A percentile compares a stretch with the other conserved stretches of the same genome.
Evolutionary conservation across 2,329 filamentous ascomycete genomes (phyloP).

Genomic region (Tolypocladium endophyticum): DNA sequence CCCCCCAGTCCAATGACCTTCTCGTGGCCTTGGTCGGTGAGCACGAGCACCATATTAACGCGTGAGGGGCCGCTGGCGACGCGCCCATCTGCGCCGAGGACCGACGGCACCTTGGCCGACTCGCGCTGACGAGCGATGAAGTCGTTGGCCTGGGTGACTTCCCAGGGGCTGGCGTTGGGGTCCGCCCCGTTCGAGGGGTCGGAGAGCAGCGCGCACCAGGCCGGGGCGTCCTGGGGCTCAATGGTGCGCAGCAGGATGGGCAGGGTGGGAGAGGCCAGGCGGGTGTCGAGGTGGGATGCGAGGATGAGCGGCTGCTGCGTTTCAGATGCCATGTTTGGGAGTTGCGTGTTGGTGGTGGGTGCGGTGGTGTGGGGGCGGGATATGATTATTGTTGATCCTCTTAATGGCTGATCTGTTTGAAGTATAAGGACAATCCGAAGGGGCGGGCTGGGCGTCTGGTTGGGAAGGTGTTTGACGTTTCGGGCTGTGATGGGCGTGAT

Average conservation of each 20-base stretch:
- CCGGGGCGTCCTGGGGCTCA: slow-evolving; percentile 8
- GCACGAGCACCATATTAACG: slow-evolving; percentile 14
- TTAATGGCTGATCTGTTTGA: neutral
- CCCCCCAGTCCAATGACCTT: slow-evolving; percentile 16
- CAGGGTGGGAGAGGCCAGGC: slow-evolving; percentile 10
- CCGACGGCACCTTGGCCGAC: slow-evolving; percentile 14
- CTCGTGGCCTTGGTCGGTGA: neutral
- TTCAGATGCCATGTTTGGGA: neutral
- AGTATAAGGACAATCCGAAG: neutral
- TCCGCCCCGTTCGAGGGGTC: slow-evolving; percentile 8
- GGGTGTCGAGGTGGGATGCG: slow-evolving; percentile 12
- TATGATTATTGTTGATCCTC: neutral
- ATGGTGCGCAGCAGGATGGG: slow-evolving; percentile 15
- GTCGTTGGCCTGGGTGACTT: slow-evolving; percentile 5
- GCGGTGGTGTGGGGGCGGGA: neutral
- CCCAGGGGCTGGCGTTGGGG: slow-evolving; percentile 7
- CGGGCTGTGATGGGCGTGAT: neutral
- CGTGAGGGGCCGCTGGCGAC: slow-evolving; percentile 12
- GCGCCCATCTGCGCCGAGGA: slow-evolving; percentile 3
- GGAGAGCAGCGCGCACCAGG: slow-evolving; percentile 14
- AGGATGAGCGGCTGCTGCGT: neutral
- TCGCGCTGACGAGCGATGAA: slow-evolving; percentile 12
- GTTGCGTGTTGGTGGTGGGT: neutral
- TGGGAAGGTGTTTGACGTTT: neutral
- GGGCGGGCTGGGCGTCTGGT: neutral